phyloP scores from a whole-genome alignment of 2,329 filamentous ascomycete species.

The Sporothrix globosa region DNA sequence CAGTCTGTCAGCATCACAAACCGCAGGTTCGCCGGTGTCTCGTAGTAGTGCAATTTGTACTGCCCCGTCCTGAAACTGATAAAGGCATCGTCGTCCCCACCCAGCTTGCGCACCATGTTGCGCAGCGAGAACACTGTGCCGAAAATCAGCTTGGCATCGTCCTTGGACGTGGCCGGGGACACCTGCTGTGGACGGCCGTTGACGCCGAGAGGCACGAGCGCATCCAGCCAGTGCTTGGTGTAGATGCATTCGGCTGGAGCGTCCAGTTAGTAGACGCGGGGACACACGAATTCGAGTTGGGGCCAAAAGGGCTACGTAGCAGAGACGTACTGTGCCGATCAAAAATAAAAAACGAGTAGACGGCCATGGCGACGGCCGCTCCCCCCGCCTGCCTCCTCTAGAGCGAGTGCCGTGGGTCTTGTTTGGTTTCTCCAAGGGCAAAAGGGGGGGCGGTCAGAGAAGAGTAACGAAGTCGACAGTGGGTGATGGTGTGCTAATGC shows the following conservation, averaged over 20 bases:
- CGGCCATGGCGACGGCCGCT: constrained; percentile 66
- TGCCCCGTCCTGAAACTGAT: constrained; percentile 90
- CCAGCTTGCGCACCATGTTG: constrained; percentile 95
- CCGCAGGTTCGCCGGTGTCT: constrained; percentile 92
- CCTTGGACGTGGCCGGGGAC: constrained; percentile 47
- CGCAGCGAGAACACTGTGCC: constrained; percentile 94
- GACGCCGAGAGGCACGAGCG: constrained; percentile 36
- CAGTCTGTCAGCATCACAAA: constrained; percentile 97
- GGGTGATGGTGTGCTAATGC: not conserved
- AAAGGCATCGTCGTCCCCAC: constrained; percentile 92
- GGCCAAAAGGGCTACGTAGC: too few species aligned
- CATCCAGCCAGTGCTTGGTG: constrained; percentile 77
- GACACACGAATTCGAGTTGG: not conserved
- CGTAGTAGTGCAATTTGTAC: constrained; percentile 99
- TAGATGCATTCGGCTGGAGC: constrained; percentile 92
- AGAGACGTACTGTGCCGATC: constrained; percentile 83
- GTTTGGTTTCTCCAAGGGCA: not conserved
- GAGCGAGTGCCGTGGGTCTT: not conserved
- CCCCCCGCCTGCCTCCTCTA: constrained; percentile 25
- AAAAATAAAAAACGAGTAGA: constrained; percentile 99
- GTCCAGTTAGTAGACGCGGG: not conserved
- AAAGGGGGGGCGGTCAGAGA: not conserved
- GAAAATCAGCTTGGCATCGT: constrained; percentile 97
- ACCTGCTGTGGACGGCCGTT: constrained; percentile 22
- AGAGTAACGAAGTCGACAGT: not conserved